Base-by-base conservation (phyloP, 805 yeast species). In the Henningerozyma blattae region DNA sequence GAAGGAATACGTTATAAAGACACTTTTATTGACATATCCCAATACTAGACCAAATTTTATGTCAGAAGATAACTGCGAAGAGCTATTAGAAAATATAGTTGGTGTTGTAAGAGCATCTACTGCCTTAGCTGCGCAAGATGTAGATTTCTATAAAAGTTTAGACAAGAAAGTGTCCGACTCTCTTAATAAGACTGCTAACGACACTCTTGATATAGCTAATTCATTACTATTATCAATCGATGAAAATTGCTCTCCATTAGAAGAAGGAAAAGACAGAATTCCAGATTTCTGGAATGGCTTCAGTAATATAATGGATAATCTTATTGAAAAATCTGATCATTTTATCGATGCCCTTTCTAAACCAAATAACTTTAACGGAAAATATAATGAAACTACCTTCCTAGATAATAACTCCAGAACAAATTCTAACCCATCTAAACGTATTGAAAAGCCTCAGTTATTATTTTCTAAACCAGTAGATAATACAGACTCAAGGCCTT, bases 281-380 rank as follows among this genome's bases (percentile, higher is more conserved):
- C 52, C 58, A 4, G 64, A 61, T 8, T 60, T 66, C 19, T 82
- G 94, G 94, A 68, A 69, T 31, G 59, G 62, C 16, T 56, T 87
- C 1, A 66, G 78, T 25, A 70, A 75, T 41, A 54, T 72, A 0
- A 52, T 87, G 33, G 97, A 89, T 45, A 57, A 64, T 15, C 54
- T 83, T 24, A 73, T 83, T 41, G 98, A 89, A 50, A 79, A 72
- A 41, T 64, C 83, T 1, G 95, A 86, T 48, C 65, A 74, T 31
- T 70, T 77, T 2, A 59, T 79, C 32, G 93, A 81, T 47, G 58
- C 36, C 40, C 38, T 52, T 30, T 47, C 41, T 35, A 56, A 43
- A 26, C 38, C 43, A 12, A 14, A 39, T 15, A 31, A 38, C 18
- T 43, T 48, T 16, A 54, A 53, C 13, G 18, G 47, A 34, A 33